Conservation (phyloP, 2,329 filamentous ascomycete genomes). For the Exophiala calicioides region DNA sequence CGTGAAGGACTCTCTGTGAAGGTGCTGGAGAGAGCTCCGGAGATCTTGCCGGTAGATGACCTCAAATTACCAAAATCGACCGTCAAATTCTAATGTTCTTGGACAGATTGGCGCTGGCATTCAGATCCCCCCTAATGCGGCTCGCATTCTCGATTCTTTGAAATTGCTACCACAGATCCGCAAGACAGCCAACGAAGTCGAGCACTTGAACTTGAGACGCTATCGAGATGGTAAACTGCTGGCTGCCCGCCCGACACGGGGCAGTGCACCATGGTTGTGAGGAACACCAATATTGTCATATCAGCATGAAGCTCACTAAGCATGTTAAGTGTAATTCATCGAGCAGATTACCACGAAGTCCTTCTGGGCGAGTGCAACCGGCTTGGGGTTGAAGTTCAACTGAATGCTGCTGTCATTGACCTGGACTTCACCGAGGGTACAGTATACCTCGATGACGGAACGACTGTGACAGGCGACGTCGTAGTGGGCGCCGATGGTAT, state of each 20-base stretch:
- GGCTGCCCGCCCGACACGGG: too few species aligned
- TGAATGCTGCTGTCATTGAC: background rate
- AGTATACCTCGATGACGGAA: background rate
- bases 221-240: background rate
- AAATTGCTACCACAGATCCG: background rate
- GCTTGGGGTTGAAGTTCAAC: background rate
- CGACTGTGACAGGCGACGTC: slow-evolving; percentile 35
- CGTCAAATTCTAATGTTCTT: too few species aligned
- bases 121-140: background rate
- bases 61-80: too few species aligned
- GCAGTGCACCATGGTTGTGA: background rate
- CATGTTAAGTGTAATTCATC: background rate
- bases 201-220: background rate
- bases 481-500: slow-evolving; percentile 53
- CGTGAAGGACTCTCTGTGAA: background rate
- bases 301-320: too few species aligned
- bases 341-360: background rate
- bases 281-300: too few species aligned
- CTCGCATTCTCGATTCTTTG: background rate
- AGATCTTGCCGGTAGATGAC: too few species aligned
- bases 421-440: background rate
- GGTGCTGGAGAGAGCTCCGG: background rate
- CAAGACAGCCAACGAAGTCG: background rate
- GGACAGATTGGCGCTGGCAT: background rate
- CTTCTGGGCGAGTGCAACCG: background rate